Evolutionary conservation across 2,329 filamentous ascomycete genomes (phyloP).

Genomic region (Delphinella strobiligena): DNA sequence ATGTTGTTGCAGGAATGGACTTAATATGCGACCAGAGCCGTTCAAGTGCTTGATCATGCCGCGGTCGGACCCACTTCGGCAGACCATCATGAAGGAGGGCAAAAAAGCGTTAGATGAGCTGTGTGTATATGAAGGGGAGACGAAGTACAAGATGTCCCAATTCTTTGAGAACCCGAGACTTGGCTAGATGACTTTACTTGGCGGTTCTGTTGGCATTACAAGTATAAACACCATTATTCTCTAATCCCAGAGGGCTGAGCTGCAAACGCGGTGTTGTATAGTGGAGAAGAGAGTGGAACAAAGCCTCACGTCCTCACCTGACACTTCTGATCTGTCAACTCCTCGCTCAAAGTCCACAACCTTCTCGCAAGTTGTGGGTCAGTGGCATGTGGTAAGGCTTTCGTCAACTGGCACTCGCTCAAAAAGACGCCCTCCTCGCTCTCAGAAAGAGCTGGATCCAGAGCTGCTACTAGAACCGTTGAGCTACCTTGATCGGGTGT

Average conservation of each 20-base stretch:
- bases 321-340: too few relatives aligned
- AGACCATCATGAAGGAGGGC: conserved; percentile 42
- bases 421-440: conserved; percentile 16
- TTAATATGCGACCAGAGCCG: conserved; percentile 46
- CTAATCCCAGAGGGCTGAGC: too few relatives aligned
- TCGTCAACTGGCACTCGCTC: conserved; percentile 22
- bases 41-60: conserved; percentile 44
- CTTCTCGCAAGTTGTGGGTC: conserved; percentile 25
- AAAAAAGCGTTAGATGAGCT: conserved; percentile 40
- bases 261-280: too few relatives aligned
- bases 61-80: conserved; percentile 34
- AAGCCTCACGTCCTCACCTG: too few relatives aligned
- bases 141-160: conserved; percentile 45
- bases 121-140: conserved; percentile 42
- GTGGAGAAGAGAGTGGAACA: too few relatives aligned
- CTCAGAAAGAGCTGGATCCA: conserved; percentile 27
- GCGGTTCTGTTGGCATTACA: too few relatives aligned
- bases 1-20: conserved; percentile 34
- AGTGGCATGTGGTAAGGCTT: conserved; percentile 22
- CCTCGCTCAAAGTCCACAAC: conserved; percentile 27
- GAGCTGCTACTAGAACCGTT: conserved; percentile 31
- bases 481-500: conserved; percentile 30
- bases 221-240: too few relatives aligned
- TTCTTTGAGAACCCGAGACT: too few relatives aligned
- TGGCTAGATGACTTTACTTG: too few relatives aligned